Evolutionary conservation across 345 rosid genomes (phyloP).

Genomic region (Eucalyptus fibrosa): DNA sequence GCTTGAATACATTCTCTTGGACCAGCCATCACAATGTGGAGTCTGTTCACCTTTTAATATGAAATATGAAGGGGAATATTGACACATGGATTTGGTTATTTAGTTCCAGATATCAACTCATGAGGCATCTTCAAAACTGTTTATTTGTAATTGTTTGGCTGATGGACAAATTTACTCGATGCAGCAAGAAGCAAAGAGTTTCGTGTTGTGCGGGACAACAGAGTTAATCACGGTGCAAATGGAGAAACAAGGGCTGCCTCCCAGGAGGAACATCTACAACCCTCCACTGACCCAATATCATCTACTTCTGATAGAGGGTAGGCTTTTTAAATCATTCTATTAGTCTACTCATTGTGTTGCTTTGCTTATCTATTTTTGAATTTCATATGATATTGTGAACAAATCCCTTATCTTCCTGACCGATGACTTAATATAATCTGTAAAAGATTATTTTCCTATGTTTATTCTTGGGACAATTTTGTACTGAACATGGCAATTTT

Average conservation of each 20-base stretch:
- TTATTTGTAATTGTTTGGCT: neutral
- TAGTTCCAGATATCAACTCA: neutral
- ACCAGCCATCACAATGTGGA: neutral
- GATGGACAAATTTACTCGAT: neutral
- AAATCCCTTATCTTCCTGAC: neutral
- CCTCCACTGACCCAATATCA: conserved; percentile 11
- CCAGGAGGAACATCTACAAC: conserved; percentile 9
- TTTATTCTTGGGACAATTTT: neutral
- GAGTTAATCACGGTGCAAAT: conserved; percentile 29
- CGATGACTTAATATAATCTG: neutral
- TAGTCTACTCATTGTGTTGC: neutral
- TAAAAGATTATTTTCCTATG: neutral
- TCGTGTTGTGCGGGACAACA: conserved; percentile 68
- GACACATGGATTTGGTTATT: neutral
- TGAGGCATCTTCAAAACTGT: neutral
- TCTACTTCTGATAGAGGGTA: conserved; percentile 38
- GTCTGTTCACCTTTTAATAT: neutral
- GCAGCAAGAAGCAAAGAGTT: conserved; percentile 32
- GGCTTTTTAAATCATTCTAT: neutral
- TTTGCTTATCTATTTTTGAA: neutral
- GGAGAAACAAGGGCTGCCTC: conserved; percentile 31
- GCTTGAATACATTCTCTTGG: neutral
- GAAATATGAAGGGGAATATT: neutral
- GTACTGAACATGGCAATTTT: neutral
- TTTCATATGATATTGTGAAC: neutral